phyloP scores from a whole-genome alignment of 176 grass and related monocot genomes.

The Puya raimondii region DNA sequence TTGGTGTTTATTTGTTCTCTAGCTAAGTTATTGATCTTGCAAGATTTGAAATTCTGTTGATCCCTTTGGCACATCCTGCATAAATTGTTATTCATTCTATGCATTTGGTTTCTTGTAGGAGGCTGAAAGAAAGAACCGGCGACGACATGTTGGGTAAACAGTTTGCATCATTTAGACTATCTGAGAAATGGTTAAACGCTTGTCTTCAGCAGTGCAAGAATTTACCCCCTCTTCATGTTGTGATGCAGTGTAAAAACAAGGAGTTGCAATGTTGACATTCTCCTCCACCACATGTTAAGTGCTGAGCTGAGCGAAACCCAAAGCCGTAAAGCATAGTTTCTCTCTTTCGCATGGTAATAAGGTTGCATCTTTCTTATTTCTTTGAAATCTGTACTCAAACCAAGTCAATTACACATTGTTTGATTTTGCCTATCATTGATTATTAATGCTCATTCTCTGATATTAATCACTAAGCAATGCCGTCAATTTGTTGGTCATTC shows the following conservation, averaged over 20 bases:
- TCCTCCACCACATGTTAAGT: slow-evolving; percentile 89
- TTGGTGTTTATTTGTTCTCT: no score
- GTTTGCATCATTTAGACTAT: background rate
- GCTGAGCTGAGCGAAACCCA: slow-evolving; percentile 59
- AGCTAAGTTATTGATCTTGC: no score
- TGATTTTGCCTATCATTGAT: background rate
- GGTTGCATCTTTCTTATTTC: slow-evolving; percentile 12
- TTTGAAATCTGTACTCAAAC: background rate
- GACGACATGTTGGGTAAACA: slow-evolving; percentile 13
- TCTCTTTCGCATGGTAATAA: slow-evolving; percentile 20
- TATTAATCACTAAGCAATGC: background rate
- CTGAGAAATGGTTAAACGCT: background rate
- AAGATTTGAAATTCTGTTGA: background rate
- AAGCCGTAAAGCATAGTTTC: slow-evolving; percentile 29
- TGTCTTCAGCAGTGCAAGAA: slow-evolving; percentile 2
- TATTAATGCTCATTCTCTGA: background rate
- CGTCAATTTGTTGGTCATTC: background rate
- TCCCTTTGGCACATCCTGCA: background rate
- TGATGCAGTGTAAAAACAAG: slow-evolving; percentile 48
- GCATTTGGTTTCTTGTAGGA: slow-evolving; percentile 1
- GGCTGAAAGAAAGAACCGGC: slow-evolving; percentile 2
- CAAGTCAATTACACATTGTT: background rate
- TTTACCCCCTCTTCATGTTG: slow-evolving; percentile 7
- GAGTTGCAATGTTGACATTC: slow-evolving; percentile 68
- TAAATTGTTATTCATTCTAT: background rate